These are phyloP conservation scores for Mortierella sp. DNA, from an alignment of 371 early-diverging fungal genomes.

Conservation along the genomic window DNA sequence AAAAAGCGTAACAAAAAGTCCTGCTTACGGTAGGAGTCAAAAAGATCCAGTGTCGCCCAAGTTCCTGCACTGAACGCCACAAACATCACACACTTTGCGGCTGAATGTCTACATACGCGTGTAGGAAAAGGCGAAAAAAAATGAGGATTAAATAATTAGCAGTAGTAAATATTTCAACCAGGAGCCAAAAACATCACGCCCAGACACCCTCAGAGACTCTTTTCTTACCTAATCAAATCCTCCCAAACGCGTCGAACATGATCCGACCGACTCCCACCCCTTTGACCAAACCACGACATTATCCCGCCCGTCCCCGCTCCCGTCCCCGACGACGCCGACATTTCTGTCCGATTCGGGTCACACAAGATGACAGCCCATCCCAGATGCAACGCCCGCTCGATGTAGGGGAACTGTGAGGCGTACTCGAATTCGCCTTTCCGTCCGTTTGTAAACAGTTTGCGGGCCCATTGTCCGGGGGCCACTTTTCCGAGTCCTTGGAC, in stretches of 20 bases:
- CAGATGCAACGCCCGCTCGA: slow-evolving; percentile 19
- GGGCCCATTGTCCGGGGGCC: slow-evolving; percentile 50
- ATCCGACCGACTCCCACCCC: slow-evolving; percentile 12
- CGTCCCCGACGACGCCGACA: not conserved
- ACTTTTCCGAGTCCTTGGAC: slow-evolving; percentile 46
- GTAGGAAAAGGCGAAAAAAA: not conserved
- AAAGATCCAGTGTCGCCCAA: slow-evolving; percentile 21
- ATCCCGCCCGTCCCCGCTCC: not conserved
- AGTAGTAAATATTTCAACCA: not conserved
- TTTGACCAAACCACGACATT: not conserved
- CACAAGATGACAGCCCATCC: slow-evolving; percentile 48
- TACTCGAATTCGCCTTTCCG: slow-evolving; percentile 18
- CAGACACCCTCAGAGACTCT: not conserved
- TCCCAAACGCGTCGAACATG: slow-evolving; percentile 51
- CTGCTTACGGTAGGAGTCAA: slow-evolving; percentile 3
- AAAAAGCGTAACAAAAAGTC: no score
- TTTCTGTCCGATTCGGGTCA: slow-evolving; percentile 29
- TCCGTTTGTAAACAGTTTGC: slow-evolving; percentile 49
- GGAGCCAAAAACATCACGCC: no score
- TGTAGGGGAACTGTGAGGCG: slow-evolving; percentile 40
- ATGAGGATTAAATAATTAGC: not conserved
- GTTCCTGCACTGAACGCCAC: slow-evolving; percentile 48
- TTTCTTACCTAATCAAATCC: slow-evolving; percentile 31
- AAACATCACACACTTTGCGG: slow-evolving; percentile 39
- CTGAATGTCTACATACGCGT: slow-evolving; percentile 7